Percentiles rank a stretch among this genome's conserved stretches.
Evolutionary conservation across 129 eudicot genomes (phyloP).

Genomic region (Flaveria bidentis): DNA sequence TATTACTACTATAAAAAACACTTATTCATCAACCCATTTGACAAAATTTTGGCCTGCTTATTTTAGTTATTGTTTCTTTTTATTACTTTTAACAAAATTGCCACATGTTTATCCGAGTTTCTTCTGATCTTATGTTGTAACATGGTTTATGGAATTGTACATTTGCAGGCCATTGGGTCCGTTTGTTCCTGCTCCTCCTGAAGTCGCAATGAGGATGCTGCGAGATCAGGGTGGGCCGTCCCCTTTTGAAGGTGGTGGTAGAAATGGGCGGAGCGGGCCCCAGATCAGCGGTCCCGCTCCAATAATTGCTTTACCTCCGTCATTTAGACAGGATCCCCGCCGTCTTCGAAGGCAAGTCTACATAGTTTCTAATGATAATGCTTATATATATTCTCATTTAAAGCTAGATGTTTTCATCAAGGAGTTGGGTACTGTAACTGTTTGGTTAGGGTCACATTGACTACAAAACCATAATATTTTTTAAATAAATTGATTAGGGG

Average conservation of each 20-base stretch:
- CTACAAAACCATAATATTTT: neutral
- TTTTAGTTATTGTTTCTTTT: neutral
- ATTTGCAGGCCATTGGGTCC: slow-evolving; percentile 90
- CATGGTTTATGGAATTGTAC: neutral
- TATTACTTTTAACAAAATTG: neutral
- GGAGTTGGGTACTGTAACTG: neutral
- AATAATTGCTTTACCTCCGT: slow-evolving; percentile 76
- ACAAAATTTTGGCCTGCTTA: neutral
- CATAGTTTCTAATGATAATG: neutral
- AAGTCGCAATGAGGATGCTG: slow-evolving; percentile 96
- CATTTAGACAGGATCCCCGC: slow-evolving; percentile 92
- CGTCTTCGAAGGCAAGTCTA: slow-evolving; percentile 71
- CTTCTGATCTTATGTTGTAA: neutral
- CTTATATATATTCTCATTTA: neutral
- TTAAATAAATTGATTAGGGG: neutral
- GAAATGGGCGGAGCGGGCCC: slow-evolving; percentile 64
- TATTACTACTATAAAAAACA: neutral
- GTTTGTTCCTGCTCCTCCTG: slow-evolving; percentile 99
- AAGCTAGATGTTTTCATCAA: neutral
- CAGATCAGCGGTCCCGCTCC: slow-evolving; percentile 64
- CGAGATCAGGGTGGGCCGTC: slow-evolving; percentile 92
- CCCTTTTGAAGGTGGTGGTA: slow-evolving; percentile 81
- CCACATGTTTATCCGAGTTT: neutral
- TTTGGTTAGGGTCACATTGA: neutral
- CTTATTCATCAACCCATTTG: neutral